A percentile compares a stretch with the other conserved stretches of the same genome.
phyloP scores from a whole-genome alignment of 2,329 filamentous ascomycete species.

The Arthrobotrys sphaeroides region DNA sequence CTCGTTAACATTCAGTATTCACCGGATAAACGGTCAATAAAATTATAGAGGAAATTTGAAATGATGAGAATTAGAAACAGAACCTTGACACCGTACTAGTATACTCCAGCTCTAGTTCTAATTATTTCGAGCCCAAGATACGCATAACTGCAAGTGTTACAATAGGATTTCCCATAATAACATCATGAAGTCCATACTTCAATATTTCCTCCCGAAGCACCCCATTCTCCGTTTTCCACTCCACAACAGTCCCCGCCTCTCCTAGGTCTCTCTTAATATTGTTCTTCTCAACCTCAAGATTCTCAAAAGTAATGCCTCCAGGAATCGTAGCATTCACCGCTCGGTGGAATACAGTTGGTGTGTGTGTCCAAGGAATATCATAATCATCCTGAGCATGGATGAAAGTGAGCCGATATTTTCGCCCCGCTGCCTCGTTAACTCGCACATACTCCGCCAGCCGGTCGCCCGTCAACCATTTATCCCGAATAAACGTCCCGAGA shows the following conservation, averaged over 20 bases:
- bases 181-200: slow-evolving; percentile 69
- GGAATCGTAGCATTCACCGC: slow-evolving; percentile 66
- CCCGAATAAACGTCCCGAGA: slow-evolving; percentile 64
- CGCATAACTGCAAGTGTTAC: slow-evolving; percentile 66
- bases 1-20: too few relatives aligned
- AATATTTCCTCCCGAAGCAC: slow-evolving; percentile 67
- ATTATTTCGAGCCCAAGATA: slow-evolving; percentile 60
- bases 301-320: slow-evolving; percentile 62
- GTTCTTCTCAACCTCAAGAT: slow-evolving; percentile 64
- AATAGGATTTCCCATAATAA: slow-evolving; percentile 69
- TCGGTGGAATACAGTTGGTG: slow-evolving; percentile 67
- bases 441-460: slow-evolving; percentile 64
- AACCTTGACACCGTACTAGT: too few relatives aligned
- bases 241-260: slow-evolving; percentile 65
- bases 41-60: too few relatives aligned
- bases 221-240: slow-evolving; percentile 64
- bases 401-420: slow-evolving; percentile 64
- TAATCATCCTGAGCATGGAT: slow-evolving; percentile 67
- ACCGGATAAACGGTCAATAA: background rate
- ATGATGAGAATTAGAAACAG: too few relatives aligned
- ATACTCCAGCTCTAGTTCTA: too few relatives aligned
- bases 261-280: slow-evolving; percentile 62
- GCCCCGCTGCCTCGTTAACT: slow-evolving; percentile 58
- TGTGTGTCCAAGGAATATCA: slow-evolving; percentile 66
- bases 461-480: slow-evolving; percentile 67